phyloP scores from a whole-genome alignment of 768 basidiomycete genomes.

The Collybia sordida region DNA sequence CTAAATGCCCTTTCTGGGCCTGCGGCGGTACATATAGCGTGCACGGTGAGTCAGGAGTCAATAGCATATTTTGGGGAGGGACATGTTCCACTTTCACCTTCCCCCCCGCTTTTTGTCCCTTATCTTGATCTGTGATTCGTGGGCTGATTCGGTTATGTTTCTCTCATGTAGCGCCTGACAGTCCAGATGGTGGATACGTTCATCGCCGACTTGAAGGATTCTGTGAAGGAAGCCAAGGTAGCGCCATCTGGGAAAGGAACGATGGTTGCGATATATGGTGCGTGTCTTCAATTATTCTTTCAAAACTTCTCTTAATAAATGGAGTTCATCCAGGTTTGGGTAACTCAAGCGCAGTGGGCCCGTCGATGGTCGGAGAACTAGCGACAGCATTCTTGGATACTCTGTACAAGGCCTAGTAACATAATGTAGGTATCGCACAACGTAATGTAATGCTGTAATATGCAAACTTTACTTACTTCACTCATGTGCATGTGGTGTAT shows the following conservation, averaged over 20 bases:
- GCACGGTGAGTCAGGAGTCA: constrained; percentile 62
- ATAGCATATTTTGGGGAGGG: too few species aligned
- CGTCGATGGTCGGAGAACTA: constrained; percentile 73
- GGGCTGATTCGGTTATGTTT: background rate
- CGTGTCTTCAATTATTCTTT: constrained; percentile 21
- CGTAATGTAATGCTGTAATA: background rate
- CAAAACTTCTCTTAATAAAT: background rate
- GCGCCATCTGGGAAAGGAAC: constrained; percentile 71
- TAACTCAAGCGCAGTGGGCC: constrained; percentile 79
- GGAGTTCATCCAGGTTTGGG: constrained; percentile 63
- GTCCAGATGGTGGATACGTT: constrained; percentile 73
- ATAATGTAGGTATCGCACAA: background rate
- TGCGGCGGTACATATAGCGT: constrained; percentile 88
- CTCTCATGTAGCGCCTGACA: constrained; percentile 74
- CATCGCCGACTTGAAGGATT: constrained; percentile 79
- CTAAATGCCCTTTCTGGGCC: constrained; percentile 81
- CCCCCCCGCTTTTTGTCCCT: background rate
- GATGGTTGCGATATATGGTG: constrained; percentile 93
- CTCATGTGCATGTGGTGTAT: too few species aligned
- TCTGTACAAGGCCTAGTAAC: constrained; percentile 68
- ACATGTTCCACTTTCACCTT: too few species aligned
- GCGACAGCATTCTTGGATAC: constrained; percentile 83
- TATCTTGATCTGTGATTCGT: constrained; percentile 7
- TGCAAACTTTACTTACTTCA: background rate
- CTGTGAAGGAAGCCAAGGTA: constrained; percentile 68